These are phyloP conservation scores for Pleurotus djamor DNA, from an alignment of 768 basidiomycete genomes.

Conservation along the genomic window DNA sequence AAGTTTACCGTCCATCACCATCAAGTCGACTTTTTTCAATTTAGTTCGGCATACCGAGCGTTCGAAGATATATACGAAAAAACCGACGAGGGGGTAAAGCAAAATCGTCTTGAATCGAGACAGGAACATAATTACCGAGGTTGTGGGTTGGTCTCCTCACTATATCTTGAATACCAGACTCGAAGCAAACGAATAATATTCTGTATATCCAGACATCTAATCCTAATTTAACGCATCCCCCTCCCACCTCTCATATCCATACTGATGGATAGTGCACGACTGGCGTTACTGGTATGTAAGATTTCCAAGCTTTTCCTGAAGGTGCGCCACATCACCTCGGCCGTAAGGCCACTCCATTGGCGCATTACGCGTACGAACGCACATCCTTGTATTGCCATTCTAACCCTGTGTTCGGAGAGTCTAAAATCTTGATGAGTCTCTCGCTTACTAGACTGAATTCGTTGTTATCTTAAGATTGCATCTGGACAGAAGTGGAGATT, in stretches of 20 bases:
- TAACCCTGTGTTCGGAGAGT: constrained; percentile 2
- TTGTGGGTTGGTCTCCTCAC: too few species aligned
- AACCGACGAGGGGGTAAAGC: constrained; percentile 30
- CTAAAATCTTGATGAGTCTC: constrained; percentile 7
- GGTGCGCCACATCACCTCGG: not conserved
- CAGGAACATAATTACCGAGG: too few species aligned
- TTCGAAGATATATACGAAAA: constrained; percentile 45
- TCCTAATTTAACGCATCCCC: too few species aligned
- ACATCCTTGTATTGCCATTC: not conserved
- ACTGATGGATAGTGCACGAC: too few species aligned
- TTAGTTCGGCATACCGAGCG: constrained; percentile 67
- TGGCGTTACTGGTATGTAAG: too few species aligned
- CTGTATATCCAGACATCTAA: too few species aligned
- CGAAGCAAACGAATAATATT: too few species aligned
- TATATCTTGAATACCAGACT: too few species aligned
- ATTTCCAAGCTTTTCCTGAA: too few species aligned
- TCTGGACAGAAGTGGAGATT: constrained; percentile 6
- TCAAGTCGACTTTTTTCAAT: not conserved
- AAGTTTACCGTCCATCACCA: too few species aligned
- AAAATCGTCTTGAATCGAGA: constrained; percentile 25
- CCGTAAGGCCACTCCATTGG: not conserved
- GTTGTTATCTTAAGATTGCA: constrained; percentile 6
- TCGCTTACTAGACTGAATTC: constrained; percentile 3
- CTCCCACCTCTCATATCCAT: too few species aligned
- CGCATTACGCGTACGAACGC: not conserved